A percentile compares a stretch with the other conserved stretches of the same genome.
These are phyloP conservation scores for Hypholoma sublateritium DNA, from an alignment of 768 basidiomycete species.

Conservation along the genomic window DNA sequence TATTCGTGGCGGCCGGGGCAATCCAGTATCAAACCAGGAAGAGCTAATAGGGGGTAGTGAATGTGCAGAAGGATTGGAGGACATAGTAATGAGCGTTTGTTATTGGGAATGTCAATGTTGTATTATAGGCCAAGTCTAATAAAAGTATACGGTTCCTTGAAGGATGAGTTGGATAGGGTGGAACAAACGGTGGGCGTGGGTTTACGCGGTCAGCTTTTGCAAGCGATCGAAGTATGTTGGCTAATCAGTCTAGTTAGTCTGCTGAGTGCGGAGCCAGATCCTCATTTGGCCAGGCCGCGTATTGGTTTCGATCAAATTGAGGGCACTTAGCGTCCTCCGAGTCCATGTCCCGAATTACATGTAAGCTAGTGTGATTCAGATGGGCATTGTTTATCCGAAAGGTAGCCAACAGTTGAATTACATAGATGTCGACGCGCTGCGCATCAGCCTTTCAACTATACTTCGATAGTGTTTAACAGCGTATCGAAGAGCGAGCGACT, in stretches of 20 bases:
- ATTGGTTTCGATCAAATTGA: background rate
- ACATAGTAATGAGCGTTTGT: background rate
- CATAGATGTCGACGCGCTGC: no score
- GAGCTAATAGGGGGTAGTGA: background rate
- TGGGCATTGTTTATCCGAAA: no score
- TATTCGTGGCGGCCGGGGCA: conserved; percentile 4
- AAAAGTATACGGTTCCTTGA: background rate
- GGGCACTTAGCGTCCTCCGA: background rate
- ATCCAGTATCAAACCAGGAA: background rate
- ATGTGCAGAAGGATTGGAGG: background rate
- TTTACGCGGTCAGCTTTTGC: no score
- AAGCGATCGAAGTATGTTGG: no score
- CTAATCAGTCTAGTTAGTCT: background rate
- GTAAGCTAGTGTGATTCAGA: no score
- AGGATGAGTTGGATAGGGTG: background rate
- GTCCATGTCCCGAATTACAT: background rate
- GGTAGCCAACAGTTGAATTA: no score
- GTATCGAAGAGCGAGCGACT: no score
- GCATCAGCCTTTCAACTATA: no score
- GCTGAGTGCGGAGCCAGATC: background rate
- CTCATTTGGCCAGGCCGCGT: background rate
- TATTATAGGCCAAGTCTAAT: background rate
- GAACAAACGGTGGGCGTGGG: no score
- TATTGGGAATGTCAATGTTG: background rate
- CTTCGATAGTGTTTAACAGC: no score